A percentile compares a stretch with the other conserved stretches of the same genome.
phyloP scores from a whole-genome alignment of 2,329 filamentous ascomycete genomes.

The Malbranchea zuffiana region DNA sequence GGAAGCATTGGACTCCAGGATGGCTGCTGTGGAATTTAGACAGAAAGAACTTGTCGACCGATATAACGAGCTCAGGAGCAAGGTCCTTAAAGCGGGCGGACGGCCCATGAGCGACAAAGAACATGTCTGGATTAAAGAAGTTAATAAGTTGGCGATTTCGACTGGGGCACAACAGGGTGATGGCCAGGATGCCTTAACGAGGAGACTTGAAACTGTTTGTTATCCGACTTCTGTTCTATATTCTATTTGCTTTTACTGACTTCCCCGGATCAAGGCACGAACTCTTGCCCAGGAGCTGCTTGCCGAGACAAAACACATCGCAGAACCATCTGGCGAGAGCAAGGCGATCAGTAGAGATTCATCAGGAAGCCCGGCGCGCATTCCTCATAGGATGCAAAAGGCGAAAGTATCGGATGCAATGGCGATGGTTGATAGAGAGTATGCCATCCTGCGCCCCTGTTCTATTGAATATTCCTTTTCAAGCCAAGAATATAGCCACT shows the following conservation, averaged over 20 bases:
- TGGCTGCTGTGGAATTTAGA: conserved; percentile 30
- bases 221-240: background rate
- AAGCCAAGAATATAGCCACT: conserved; percentile 10
- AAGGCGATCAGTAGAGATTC: conserved; percentile 17
- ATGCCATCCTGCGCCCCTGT: conserved; percentile 14
- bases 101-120: conserved; percentile 38
- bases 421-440: conserved; percentile 42
- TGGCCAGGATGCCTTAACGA: conserved; percentile 11
- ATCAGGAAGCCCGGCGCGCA: conserved; percentile 20
- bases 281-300: conserved; percentile 23
- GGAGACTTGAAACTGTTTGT: conserved; percentile 31
- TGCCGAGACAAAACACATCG: conserved; percentile 16
- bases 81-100: conserved; percentile 33
- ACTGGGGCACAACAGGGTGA: conserved; percentile 23
- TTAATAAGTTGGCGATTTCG: conserved; percentile 30
- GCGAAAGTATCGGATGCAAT: conserved; percentile 39
- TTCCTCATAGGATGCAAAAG: conserved; percentile 35
- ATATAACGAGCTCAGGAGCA: conserved; percentile 36
- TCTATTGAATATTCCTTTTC: background rate
- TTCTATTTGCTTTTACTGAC: conserved; percentile 19
- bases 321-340: conserved; percentile 21
- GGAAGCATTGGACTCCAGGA: conserved; percentile 29
- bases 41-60: conserved; percentile 33
- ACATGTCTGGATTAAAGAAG: conserved; percentile 35
- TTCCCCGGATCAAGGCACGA: conserved; percentile 28